Evolutionary conservation across 352 stramenopile genomes (phyloP), one percentile per base, ranked within the genome.

Genomic region (Pythium inflatum): DNA sequence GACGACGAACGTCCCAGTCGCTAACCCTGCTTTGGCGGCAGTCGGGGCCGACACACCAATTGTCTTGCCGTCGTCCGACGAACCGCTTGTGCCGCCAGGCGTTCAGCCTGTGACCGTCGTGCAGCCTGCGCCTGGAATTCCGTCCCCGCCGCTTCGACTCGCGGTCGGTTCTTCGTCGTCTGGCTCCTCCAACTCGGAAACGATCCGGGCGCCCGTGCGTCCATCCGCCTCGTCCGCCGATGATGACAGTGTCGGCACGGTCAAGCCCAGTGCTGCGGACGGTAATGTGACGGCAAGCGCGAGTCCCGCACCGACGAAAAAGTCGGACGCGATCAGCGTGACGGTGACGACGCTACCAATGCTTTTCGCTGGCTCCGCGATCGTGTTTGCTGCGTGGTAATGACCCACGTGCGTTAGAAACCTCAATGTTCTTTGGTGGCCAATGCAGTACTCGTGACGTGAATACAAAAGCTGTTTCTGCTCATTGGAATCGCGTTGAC

Each of bases 31-130:
- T n/a, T n/a, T n/a, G n/a, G n/a, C n/a, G n/a, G n/a, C n/a, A n/a
- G n/a, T n/a, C n/a, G n/a, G n/a, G n/a, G n/a, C n/a, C n/a, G n/a
- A n/a, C n/a, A 16, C 64, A 4, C 55, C 64, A 12, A 71, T 27
- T 30, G 46, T 71, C 48, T 38, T 48, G 20, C 55, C 64, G n/a
- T n/a, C n/a, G n/a, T n/a, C n/a, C n/a, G n/a, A n/a, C 11, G 20
- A 22, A 5, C 30, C 48, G 13, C 20, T 28, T 43, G 27, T 28
- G 27, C 33, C 50, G 5, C 27, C 50, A 16, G 50, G 27, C 6
- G 18, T 24, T 12, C 11, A 22, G 45, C 14, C 28, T 25, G 48
- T 22, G 34, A 13, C 13, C 18, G 18, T 27, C 5, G 50, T 33
- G 46, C n/a, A 7, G n/a, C 9, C 22, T 53, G 46, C 22, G 18